Evolutionary conservation across 495 filamentous ascomycete genomes (phyloP).

Genomic region (Daldinia caldariorum): DNA sequence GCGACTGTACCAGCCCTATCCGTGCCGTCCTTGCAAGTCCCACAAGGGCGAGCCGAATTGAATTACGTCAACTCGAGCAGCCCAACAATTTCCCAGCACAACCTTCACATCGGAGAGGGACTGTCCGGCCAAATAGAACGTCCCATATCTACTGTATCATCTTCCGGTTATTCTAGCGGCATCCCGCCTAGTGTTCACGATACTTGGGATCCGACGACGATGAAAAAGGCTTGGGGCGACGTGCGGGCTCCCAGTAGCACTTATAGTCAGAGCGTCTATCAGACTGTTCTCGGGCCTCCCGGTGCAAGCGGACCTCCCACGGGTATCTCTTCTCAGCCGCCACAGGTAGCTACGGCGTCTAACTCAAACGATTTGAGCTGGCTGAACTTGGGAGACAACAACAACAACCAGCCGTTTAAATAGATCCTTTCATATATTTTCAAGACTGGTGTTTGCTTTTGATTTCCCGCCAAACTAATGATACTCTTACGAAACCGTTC

Average conservation of each 20-base stretch:
- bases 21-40: conserved; percentile 60
- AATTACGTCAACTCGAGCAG: conserved; percentile 70
- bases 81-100: conserved; percentile 69
- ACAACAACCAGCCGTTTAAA: conserved; percentile 21
- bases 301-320: conserved; percentile 51
- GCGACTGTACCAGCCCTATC: conserved; percentile 63
- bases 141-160: conserved; percentile 57
- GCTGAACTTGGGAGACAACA: conserved; percentile 68
- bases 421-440: conserved; percentile 4
- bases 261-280: conserved; percentile 60
- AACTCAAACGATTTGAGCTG: conserved; percentile 75
- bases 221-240: conserved; percentile 12
- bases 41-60: conserved; percentile 61
- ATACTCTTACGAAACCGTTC: conserved; percentile 40
- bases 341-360: conserved; percentile 48
- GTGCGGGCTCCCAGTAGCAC: conserved; percentile 64
- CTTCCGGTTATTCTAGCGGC: conserved; percentile 67
- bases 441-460: conserved; percentile 22
- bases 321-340: conserved; percentile 56
- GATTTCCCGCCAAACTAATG: conserved; percentile 23
- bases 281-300: conserved; percentile 53
- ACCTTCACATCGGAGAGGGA: conserved; percentile 61
- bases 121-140: conserved; percentile 72
- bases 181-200: conserved; percentile 64
- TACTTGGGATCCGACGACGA: conserved; percentile 56